phyloP scores from a whole-genome alignment of 2,329 filamentous ascomycete species.

The Pseudocercospora musae region DNA sequence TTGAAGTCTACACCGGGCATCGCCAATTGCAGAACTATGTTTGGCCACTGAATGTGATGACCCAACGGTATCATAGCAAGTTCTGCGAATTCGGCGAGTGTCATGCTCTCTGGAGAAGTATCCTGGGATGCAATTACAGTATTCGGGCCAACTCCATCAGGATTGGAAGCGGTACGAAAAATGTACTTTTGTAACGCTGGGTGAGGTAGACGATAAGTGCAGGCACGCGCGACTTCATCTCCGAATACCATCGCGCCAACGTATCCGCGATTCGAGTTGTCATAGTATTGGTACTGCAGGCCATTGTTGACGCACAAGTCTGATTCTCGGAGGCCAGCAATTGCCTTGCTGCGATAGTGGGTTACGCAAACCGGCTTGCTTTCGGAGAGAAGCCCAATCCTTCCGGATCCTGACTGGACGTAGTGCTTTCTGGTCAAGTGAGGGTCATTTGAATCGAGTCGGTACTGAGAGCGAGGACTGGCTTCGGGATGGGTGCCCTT shows the following conservation, averaged over 20 bases:
- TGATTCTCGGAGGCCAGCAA: slow-evolving; percentile 41
- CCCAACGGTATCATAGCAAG: slow-evolving; percentile 51
- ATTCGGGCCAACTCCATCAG: slow-evolving; percentile 24
- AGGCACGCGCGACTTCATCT: slow-evolving; percentile 25
- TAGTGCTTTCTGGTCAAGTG: slow-evolving; percentile 17
- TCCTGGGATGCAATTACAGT: slow-evolving; percentile 47
- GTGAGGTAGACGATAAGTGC: slow-evolving; percentile 38
- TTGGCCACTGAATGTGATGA: slow-evolving; percentile 46
- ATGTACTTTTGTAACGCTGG: slow-evolving; percentile 26
- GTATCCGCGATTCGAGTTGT: slow-evolving; percentile 29
- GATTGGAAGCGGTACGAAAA: slow-evolving; percentile 26
- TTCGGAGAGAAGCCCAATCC: slow-evolving; percentile 44
- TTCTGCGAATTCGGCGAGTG: slow-evolving; percentile 53
- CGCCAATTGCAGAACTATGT: slow-evolving; percentile 50
- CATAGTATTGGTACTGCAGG: slow-evolving; percentile 49
- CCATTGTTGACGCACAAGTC: slow-evolving; percentile 49
- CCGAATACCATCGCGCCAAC: slow-evolving; percentile 4
- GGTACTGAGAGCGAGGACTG: slow-evolving; percentile 1
- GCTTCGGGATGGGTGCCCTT: background rate
- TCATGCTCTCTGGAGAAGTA: slow-evolving; percentile 47
- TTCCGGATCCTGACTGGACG: background rate
- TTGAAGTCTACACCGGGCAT: slow-evolving; percentile 60
- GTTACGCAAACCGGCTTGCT: slow-evolving; percentile 48
- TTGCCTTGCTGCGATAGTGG: slow-evolving; percentile 45
- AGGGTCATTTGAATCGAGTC: slow-evolving; percentile 19